Evolutionary conservation across 768 basidiomycete genomes (phyloP).

Genomic region (Amylocystis lapponica): DNA sequence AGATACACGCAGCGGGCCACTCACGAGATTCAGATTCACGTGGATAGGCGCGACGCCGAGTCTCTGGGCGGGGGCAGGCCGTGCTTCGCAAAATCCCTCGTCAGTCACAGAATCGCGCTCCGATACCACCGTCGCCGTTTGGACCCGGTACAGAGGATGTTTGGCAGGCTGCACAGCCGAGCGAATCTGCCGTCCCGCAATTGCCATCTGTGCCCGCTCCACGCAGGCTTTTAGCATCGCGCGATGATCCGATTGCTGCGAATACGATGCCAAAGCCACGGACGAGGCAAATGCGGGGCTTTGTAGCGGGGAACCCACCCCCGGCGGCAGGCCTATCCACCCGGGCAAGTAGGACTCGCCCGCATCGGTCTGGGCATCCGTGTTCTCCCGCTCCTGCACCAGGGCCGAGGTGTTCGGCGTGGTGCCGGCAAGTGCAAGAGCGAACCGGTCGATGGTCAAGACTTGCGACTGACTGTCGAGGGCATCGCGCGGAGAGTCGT

Average conservation of each 20-base stretch:
- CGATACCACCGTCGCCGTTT: too few species aligned
- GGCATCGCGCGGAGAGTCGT: conserved; percentile 18
- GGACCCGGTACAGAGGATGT: too few species aligned
- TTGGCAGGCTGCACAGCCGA: too few species aligned
- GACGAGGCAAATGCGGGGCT: conserved; percentile 16
- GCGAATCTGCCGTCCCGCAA: too few species aligned
- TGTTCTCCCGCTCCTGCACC: background rate
- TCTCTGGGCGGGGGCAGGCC: conserved; percentile 12
- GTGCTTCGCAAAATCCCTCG: conserved; percentile 24
- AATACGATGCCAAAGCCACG: background rate
- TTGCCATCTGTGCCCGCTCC: too few species aligned
- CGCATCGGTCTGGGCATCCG: conserved; percentile 13
- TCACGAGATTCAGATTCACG: conserved; percentile 22
- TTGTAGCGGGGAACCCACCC: conserved; percentile 7
- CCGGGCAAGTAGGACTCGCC: conserved; percentile 13
- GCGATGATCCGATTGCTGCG: too few species aligned
- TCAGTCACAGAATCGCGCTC: conserved; percentile 10
- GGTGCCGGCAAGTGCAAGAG: conserved; percentile 7
- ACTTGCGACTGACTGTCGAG: conserved; percentile 20
- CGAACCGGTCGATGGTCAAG: conserved; percentile 23
- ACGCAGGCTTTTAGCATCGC: too few species aligned
- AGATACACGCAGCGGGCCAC: conserved; percentile 5
- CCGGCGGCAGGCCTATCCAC: conserved; percentile 8
- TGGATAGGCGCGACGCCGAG: conserved; percentile 16
- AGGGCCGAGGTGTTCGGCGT: conserved; percentile 11